Evolutionary conservation across 345 rosid species (phyloP), one percentile per base, ranked within the genome.

Genomic region (Excoecaria agallocha): DNA sequence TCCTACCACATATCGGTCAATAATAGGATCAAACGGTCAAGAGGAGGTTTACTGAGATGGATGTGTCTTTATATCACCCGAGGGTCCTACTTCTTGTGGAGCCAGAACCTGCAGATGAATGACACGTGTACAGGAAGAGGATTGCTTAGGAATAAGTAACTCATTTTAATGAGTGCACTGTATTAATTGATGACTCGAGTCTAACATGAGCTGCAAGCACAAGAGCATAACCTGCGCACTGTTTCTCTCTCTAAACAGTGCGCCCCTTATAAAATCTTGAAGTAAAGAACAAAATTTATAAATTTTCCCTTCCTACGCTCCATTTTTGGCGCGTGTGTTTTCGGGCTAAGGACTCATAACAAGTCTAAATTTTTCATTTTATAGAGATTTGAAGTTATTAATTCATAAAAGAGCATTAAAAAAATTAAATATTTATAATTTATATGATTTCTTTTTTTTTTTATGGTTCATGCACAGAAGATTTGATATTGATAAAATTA

Each of bases 201-300:
- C 63, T 70, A 70, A 56, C 48, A 70, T 70, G 73, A 37, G 63
- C 64, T 20, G 5, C 3, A 0, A 0, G 51, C 73, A n/a, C 51
- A 37, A 37, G 12, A 3, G 30, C 49, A 4, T 38, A 70, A 70
- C 62, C 51, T 70, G 73, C 73, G 61, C 72, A 35, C 30, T 30
- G 30, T 30, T 30, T 30, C 30, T 30, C 30, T 30, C 30, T 30
- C 30, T 30, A 30, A 30, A 37, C 12, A 10, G 51, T n/a, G n/a
- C n/a, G n/a, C n/a, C n/a, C n/a, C n/a, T n/a, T n/a, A n/a, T n/a
- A n/a, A n/a, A n/a, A n/a, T n/a, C n/a, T n/a, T n/a, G n/a, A n/a
- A n/a, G n/a, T 11, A 51, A 52, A 6, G 16, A 55, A 39, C n/a
- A 55, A 12, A 30, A 17, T 38, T 38, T 37, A 3, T 3, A 9